Evolutionary conservation across 495 filamentous ascomycete species (phyloP).

Genomic region (Clavariopsis aquatica): DNA sequence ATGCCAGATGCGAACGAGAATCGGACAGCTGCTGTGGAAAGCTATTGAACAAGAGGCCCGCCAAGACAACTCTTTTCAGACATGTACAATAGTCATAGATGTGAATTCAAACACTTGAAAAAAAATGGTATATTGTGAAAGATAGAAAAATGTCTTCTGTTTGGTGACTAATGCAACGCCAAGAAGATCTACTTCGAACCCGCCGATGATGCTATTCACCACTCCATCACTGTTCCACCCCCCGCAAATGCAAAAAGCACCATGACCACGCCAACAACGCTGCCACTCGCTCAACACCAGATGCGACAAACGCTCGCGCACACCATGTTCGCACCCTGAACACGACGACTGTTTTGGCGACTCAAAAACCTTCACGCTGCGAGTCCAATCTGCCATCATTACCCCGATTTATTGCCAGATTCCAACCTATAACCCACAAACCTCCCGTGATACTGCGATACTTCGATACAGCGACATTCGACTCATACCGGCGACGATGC

Average conservation of each 20-base stretch:
- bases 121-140: neutral
- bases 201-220: neutral
- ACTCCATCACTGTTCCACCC: neutral
- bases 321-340: constrained; percentile 28
- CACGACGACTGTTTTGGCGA: constrained; percentile 13
- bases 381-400: neutral
- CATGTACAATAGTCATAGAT: neutral
- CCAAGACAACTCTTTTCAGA: neutral
- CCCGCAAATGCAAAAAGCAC: neutral
- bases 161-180: neutral
- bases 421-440: neutral
- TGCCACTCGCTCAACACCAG: constrained; percentile 8
- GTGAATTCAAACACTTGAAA: neutral
- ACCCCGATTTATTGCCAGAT: no score
- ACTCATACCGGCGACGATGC: constrained; percentile 25
- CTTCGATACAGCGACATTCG: neutral
- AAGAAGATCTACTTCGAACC: neutral
- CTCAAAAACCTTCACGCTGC: constrained; percentile 14
- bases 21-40: constrained; percentile 26
- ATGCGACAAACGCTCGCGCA: constrained; percentile 21
- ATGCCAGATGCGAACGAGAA: constrained; percentile 70
- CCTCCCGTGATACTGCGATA: neutral
- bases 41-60: constrained; percentile 19
- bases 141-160: neutral
- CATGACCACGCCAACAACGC: neutral